phyloP scores from a whole-genome alignment of 805 yeast species.

The Candida fluviatilis region DNA sequence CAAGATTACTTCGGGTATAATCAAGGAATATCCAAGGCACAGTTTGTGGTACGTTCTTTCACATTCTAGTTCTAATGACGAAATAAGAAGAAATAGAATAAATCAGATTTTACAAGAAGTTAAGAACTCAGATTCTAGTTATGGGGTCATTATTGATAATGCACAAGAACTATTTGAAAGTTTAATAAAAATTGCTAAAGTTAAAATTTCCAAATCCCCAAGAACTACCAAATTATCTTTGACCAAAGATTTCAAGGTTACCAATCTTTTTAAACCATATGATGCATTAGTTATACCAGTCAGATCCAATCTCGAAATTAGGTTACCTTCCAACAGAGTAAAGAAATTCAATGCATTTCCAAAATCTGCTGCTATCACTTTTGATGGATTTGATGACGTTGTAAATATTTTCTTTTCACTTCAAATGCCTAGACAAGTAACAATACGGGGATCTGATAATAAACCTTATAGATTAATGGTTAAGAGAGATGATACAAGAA shows the following conservation, averaged over 20 bases:
- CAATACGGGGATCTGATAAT: conserved; percentile 76
- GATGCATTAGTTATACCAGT: conserved; percentile 68
- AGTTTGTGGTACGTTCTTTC: conserved; percentile 83
- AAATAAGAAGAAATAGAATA: conserved; percentile 24
- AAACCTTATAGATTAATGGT: conserved; percentile 69
- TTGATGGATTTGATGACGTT: conserved; percentile 57
- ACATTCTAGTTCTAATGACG: conserved; percentile 54
- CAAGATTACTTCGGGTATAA: conserved; percentile 53
- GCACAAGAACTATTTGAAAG: conserved; percentile 38
- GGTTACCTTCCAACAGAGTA: conserved; percentile 51
- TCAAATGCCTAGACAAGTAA: conserved; percentile 81
- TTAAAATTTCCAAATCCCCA: conserved; percentile 31
- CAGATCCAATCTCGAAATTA: conserved; percentile 61
- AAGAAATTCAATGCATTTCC: conserved; percentile 43
- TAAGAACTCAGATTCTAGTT: conserved; percentile 1
- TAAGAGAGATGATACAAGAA: conserved; percentile 88
- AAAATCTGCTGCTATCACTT: conserved; percentile 43
- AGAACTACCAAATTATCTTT: conserved; percentile 33
- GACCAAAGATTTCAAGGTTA: conserved; percentile 37
- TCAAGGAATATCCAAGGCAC: conserved; percentile 69
- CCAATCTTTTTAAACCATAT: conserved; percentile 24
- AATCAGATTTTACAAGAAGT: conserved; percentile 15
- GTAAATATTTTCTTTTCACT: conserved; percentile 75
- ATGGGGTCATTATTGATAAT: conserved; percentile 14
- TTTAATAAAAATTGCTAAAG: conserved; percentile 41